phyloP scores from a whole-genome alignment of 1,139 yeast genomes.

The Meyerozyma elateridarum region DNA sequence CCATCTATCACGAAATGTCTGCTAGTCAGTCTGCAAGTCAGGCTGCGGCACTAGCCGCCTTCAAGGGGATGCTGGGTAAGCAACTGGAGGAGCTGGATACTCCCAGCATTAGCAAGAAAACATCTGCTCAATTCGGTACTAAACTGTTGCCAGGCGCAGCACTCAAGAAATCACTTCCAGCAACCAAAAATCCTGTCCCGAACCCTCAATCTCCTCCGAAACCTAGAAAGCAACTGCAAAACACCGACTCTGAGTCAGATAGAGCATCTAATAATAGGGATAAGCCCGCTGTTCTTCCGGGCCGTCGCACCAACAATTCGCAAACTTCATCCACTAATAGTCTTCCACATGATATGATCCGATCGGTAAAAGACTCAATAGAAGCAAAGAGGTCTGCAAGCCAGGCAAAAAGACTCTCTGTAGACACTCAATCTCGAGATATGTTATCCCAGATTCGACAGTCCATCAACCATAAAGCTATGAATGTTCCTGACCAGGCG shows the following conservation, averaged over 20 bases:
- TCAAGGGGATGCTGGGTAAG: constrained; percentile 14
- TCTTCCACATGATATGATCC: constrained; percentile 13
- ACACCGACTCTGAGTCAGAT: no score
- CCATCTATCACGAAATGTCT: no score
- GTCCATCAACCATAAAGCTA: constrained; percentile 15
- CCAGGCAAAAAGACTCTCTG: constrained; percentile 10
- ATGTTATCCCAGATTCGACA: constrained; percentile 17
- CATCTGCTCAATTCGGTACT: neutral
- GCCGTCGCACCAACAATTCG: neutral
- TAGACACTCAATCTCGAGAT: constrained; percentile 13
- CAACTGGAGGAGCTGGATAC: no score
- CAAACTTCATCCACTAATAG: constrained; percentile 1
- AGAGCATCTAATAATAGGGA: neutral
- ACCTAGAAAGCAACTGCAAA: no score
- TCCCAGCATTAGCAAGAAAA: no score
- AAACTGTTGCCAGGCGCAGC: no score
- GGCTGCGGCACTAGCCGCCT: constrained; percentile 21
- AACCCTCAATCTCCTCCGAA: neutral
- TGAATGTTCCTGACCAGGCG: constrained; percentile 7
- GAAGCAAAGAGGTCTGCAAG: constrained; percentile 11
- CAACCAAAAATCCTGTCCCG: no score
- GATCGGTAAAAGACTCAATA: constrained; percentile 12
- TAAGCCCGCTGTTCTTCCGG: neutral
- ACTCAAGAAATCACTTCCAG: neutral
- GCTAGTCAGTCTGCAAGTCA: constrained; percentile 12